phyloP scores from a whole-genome alignment of 176 grass and related monocot species.

The Cocos nucifera region DNA sequence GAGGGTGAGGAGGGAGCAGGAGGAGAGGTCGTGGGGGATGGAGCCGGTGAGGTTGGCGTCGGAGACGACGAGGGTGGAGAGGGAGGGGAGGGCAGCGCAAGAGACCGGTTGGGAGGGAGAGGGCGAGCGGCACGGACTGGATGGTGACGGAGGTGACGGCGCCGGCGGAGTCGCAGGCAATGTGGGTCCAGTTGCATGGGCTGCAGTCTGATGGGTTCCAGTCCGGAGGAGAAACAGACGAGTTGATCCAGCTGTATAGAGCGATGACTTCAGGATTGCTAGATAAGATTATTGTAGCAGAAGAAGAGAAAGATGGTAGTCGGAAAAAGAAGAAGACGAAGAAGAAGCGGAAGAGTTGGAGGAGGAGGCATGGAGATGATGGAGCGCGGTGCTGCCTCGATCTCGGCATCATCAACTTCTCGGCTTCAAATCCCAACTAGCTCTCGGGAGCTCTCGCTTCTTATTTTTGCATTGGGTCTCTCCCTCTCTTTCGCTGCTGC shows the following conservation, averaged over 20 bases:
- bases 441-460: constrained; percentile 43
- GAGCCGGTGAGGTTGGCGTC: constrained; percentile 72
- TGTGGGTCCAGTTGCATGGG: constrained; percentile 80
- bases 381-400: constrained; percentile 35
- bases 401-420: constrained; percentile 46
- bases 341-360: constrained; percentile 18
- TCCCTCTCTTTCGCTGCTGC: background rate
- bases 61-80: constrained; percentile 39
- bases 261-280: constrained; percentile 37
- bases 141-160: constrained; percentile 35
- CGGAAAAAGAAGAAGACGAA: background rate
- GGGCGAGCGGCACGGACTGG: constrained; percentile 58
- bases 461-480: constrained; percentile 43
- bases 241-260: constrained; percentile 61
- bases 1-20: constrained; percentile 47
- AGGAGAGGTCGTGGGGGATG: constrained; percentile 40
- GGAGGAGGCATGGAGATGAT: constrained; percentile 19
- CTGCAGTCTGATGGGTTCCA: constrained; percentile 44
- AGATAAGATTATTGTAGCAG: no score
- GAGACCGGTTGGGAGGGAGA: constrained; percentile 22
- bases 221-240: constrained; percentile 30
- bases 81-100: constrained; percentile 38
- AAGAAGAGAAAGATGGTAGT: constrained; percentile 5
- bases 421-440: constrained; percentile 42
- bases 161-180: constrained; percentile 26